Conservation (phyloP, 768 basidiomycete species). For the Cystofilobasidium macerans region DNA sequence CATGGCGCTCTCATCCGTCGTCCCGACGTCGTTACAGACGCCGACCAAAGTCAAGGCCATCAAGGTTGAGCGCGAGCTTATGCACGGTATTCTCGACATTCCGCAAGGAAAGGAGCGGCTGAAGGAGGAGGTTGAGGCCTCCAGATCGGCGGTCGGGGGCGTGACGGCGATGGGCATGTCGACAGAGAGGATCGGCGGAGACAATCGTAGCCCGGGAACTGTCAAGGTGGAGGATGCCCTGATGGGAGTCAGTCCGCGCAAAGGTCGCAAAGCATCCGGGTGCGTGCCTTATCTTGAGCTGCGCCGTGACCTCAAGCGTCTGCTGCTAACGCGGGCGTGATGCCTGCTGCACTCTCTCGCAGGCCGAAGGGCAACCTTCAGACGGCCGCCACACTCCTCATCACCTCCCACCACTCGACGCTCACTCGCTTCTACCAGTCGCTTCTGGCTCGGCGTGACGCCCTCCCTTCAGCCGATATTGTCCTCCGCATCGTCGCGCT, state of each 20-base stretch:
- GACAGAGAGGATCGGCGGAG: neutral
- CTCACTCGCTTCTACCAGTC: neutral
- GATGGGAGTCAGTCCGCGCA: neutral
- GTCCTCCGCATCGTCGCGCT: neutral
- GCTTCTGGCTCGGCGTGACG: neutral
- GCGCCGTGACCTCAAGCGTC: too few relatives aligned
- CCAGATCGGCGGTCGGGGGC: neutral
- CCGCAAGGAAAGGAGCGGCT: too few relatives aligned
- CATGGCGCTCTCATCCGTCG: too few relatives aligned
- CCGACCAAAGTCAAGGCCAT: too few relatives aligned
- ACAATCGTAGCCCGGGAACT: too few relatives aligned
- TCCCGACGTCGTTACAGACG: too few relatives aligned
- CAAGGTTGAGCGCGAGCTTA: too few relatives aligned
- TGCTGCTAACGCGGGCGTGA: too few relatives aligned
- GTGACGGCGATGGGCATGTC: neutral
- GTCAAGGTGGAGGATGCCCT: neutral
- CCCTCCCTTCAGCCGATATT: neutral
- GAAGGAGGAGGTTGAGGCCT: too few relatives aligned
- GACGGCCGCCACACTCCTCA: neutral
- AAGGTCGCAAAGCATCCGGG: neutral
- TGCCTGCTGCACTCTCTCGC: too few relatives aligned
- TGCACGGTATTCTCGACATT: too few relatives aligned
- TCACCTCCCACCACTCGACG: neutral
- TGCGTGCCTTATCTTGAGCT: neutral
- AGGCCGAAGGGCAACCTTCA: neutral